Base-by-base conservation (phyloP, 2,329 filamentous ascomycete species). In the Diatrype stigma region DNA sequence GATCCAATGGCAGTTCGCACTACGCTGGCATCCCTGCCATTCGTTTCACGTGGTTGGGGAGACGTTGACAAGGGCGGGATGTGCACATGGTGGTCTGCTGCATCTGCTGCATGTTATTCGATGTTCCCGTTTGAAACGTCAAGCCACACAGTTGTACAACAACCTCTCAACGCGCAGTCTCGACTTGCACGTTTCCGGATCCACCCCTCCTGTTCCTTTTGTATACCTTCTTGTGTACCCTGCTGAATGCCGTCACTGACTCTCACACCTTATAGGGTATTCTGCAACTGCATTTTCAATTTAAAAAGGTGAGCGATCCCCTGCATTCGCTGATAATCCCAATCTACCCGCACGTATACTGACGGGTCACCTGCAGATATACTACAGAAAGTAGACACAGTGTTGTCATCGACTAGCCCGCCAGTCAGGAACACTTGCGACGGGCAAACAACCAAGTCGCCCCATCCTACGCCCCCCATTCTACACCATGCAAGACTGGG, bases 251-350 rank as follows among this genome's bases (percentile, higher is more conserved):
- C 46, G 50, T 49, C 58, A 54, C 65, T 28, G 60, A 26, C 17
- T 44, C 22, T 51, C 52, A 53, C 57, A 46, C 46, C 45, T 59
- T 52, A 58, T 66, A 95, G 89, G 93, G 93, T 48, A 96, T 97
- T 62, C 75, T 99, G 51, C 92, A 96, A 73, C 81, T 99, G 52
- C 93, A 97, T 69, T 99, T 99, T 69, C 92, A 96, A 70, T 96
- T 97, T 78, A 99, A 97, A 72, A 96, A 96, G 84, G 91, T 95
- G 71, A 65, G 71, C 26, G 38, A 52, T 60, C 50, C 50, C 48
- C 47, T 30, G 35, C 17, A 47, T 32, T 28, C 28, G 42, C 22
- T n/a, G 23, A 22, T 10, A 7, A 21, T 23, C 34, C 26, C 22
- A 37, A 44, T 19, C 23, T 40, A 32, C 21, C 26, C 22, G 42